phyloP scores from a whole-genome alignment of 2,329 filamentous ascomycete species.

The Aureobasidium mangrovei region DNA sequence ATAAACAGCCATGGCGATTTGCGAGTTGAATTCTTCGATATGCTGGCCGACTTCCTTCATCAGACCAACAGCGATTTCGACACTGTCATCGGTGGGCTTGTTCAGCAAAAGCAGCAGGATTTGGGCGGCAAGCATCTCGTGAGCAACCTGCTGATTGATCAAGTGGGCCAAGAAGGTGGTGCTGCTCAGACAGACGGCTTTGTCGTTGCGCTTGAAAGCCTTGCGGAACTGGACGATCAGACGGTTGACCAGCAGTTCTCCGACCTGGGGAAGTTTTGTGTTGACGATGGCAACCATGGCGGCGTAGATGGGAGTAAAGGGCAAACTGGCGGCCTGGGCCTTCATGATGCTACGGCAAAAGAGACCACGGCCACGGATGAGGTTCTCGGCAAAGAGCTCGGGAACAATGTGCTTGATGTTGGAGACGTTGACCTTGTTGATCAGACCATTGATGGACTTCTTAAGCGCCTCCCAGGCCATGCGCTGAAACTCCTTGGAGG shows the following conservation, averaged over 20 bases:
- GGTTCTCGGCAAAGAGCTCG: slow-evolving; percentile 89
- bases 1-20: slow-evolving; percentile 82
- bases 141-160: slow-evolving; percentile 90
- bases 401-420: slow-evolving; percentile 98
- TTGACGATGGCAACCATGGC: slow-evolving; percentile 96
- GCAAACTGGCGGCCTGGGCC: slow-evolving; percentile 88
- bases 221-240: slow-evolving; percentile 90
- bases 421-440: slow-evolving; percentile 97
- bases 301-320: slow-evolving; percentile 93
- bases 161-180: slow-evolving; percentile 93
- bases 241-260: slow-evolving; percentile 78
- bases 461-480: slow-evolving; percentile 99
- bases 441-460: slow-evolving; percentile 96
- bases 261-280: slow-evolving; percentile 90
- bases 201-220: slow-evolving; percentile 92
- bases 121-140: slow-evolving; percentile 88
- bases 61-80: slow-evolving; percentile 92
- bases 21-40: slow-evolving; percentile 86
- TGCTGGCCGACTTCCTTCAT: slow-evolving; percentile 91
- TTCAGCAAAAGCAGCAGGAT: slow-evolving; percentile 85
- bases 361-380: slow-evolving; percentile 80
- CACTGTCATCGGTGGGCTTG: slow-evolving; percentile 93
- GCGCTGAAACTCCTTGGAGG: slow-evolving; percentile 92
- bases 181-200: slow-evolving; percentile 84
- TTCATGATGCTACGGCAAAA: slow-evolving; percentile 98